Percentiles rank a stretch among this genome's conserved stretches.
Conservation (phyloP, 495 filamentous ascomycete species). For the Penicillium arizonense region DNA sequence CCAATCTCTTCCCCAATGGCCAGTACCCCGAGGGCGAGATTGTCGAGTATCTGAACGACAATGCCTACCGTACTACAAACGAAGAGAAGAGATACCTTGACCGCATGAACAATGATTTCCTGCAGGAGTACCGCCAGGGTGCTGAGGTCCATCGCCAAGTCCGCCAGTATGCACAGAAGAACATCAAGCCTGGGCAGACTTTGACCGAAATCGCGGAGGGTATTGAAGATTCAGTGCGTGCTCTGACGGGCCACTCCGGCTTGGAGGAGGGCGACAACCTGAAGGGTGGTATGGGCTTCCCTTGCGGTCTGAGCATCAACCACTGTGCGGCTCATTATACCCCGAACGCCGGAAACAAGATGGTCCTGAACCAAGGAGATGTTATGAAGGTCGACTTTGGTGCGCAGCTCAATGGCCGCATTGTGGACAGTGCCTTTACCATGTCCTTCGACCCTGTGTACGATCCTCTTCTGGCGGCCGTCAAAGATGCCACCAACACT, state of each 20-base stretch:
- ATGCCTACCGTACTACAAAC: constrained; percentile 75
- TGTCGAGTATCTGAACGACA: constrained; percentile 73
- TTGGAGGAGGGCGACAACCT: constrained; percentile 76
- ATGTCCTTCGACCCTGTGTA: constrained; percentile 84
- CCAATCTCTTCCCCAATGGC: constrained; percentile 71
- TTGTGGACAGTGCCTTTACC: constrained; percentile 92
- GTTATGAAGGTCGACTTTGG: constrained; percentile 95
- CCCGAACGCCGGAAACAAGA: constrained; percentile 89
- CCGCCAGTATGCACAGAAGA: constrained; percentile 76
- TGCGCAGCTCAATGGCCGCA: constrained; percentile 85
- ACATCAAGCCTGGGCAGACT: constrained; percentile 76
- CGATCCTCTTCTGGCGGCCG: constrained; percentile 77
- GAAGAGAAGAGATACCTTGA: constrained; percentile 88
- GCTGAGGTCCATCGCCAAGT: constrained; percentile 89
- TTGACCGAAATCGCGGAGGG: constrained; percentile 80
- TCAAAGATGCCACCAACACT: constrained; percentile 84
- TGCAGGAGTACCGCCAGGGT: constrained; percentile 82
- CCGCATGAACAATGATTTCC: constrained; percentile 78
- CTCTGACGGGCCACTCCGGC: constrained; percentile 73
- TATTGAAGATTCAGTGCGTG: constrained; percentile 82
- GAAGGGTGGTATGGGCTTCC: constrained; percentile 84
- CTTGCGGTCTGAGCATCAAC: constrained; percentile 82
- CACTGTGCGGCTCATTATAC: constrained; percentile 88
- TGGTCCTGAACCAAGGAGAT: constrained; percentile 73
- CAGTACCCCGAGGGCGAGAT: constrained; percentile 80